phyloP scores from a whole-genome alignment of 2,329 filamentous ascomycete genomes.

The Cyphellophora europaea region DNA sequence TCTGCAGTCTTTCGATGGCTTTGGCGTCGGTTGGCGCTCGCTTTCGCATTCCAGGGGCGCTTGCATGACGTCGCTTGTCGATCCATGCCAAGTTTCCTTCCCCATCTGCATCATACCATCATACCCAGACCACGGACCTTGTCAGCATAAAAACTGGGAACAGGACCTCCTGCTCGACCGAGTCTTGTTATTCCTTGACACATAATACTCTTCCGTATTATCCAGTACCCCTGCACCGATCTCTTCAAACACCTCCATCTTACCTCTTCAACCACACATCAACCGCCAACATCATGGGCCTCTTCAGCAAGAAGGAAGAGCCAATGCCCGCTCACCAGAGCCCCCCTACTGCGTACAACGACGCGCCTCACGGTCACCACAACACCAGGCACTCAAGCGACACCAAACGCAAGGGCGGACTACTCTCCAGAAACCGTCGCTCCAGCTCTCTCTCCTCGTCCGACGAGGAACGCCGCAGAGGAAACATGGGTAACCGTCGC shows the following conservation, averaged over 20 bases:
- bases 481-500: neutral
- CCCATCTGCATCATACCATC: neutral
- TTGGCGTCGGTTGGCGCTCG: too few relatives aligned
- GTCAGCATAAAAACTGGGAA: constrained; percentile 1
- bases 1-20: too few relatives aligned
- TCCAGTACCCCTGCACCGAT: too few relatives aligned
- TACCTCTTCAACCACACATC: neutral
- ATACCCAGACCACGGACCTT: neutral
- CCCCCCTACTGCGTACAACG: neutral
- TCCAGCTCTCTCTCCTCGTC: constrained; percentile 23
- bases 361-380: constrained; percentile 1
- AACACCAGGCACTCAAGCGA: neutral
- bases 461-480: constrained; percentile 3
- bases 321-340: neutral
- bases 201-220: too few relatives aligned
- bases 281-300: neutral
- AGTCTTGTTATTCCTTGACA: too few relatives aligned
- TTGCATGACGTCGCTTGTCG: neutral
- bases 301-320: neutral
- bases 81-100: neutral
- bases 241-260: too few relatives aligned
- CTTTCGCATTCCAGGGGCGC: too few relatives aligned
- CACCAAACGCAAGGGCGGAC: neutral
- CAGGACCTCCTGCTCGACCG: too few relatives aligned
- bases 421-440: constrained; percentile 21